These are phyloP conservation scores for Cerioporus squamosus DNA, from an alignment of 1,284 basidiomycete species.

Conservation along the genomic window DNA sequence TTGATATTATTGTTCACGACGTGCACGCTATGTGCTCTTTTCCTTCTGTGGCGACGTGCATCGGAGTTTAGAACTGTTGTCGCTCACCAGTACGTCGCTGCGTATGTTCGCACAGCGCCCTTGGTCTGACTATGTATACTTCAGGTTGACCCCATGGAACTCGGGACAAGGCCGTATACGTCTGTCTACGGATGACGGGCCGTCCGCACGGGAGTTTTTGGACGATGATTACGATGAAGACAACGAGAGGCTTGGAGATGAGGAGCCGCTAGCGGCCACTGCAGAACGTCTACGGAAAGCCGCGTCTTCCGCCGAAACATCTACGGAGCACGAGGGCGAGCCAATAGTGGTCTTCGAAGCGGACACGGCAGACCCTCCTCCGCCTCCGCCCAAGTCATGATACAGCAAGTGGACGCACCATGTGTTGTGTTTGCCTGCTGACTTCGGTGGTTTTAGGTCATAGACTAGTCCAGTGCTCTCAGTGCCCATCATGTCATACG, in stretches of 20 bases:
- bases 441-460: slow-evolving; percentile 1
- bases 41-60: slow-evolving; percentile 69
- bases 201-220: slow-evolving; percentile 66
- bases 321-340: not conserved
- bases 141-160: slow-evolving; percentile 64
- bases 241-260: slow-evolving; percentile 32
- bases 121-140: not conserved
- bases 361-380: slow-evolving; percentile 15
- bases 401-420: slow-evolving; percentile 1
- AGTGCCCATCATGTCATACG: slow-evolving; percentile 7
- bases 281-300: slow-evolving; percentile 21
- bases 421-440: slow-evolving; percentile 7
- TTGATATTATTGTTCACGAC: slow-evolving; percentile 63
- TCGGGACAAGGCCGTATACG: slow-evolving; percentile 62
- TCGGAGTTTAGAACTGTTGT: slow-evolving; percentile 61
- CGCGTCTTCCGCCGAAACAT: not conserved
- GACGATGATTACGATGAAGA: slow-evolving; percentile 64
- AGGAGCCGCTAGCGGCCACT: slow-evolving; percentile 29
- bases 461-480: not conserved
- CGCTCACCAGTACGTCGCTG: slow-evolving; percentile 59
- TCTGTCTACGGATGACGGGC: slow-evolving; percentile 74
- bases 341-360: slow-evolving; percentile 14
- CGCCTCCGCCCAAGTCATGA: slow-evolving; percentile 15
- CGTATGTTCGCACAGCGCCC: slow-evolving; percentile 54
- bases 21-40: slow-evolving; percentile 61